Base-by-base conservation (phyloP, 441 rosid genomes). In the Melastoma candidum region DNA sequence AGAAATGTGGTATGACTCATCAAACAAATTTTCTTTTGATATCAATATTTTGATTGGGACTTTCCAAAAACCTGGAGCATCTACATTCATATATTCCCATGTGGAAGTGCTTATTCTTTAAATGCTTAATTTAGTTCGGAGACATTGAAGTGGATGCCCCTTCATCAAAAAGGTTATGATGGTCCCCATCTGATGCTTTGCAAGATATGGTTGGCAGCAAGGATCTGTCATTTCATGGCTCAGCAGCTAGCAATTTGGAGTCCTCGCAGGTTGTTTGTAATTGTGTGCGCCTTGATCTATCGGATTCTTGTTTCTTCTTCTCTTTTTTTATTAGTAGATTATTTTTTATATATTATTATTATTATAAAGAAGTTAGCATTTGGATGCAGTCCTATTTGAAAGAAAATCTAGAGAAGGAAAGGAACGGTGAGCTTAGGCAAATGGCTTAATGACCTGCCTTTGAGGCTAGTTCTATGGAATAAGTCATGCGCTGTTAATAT, bases 191-290 rank as follows among this genome's bases (percentile, higher is more conserved):
- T 64, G 97, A 88, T 78, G 78, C 83, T 68, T 80, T 84, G 76
- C 97, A 89, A 76, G 99, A 93, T 76, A 77, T 82, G 77, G 71
- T 76, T 67, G 72, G 83, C 48, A 86, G 87, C 61, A 97, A 94
- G 72, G 99, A 94, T 81, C 95, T 94, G 61, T 83, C 94, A 41
- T 67, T 94, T 61, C 88, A 74, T 74, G 92, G 87, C 63, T 84
- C 92, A 45, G 72, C 83, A 8, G 73, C 89, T 72, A 84, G 83
- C 68, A 87, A 76, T 63, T 66, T 87, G 7, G 95, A 89, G 68
- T 89, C 94, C 54, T 68, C 85, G 43, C 96, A 87, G 99, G 99
- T 94, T 71, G 68, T 59, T 52, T 51, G 54, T 52, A 41, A 12
- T 60, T 59, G 51, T 64, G 7, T 8, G 41, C n/a, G 46, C 47